Base-by-base conservation (phyloP, 345 rosid species). In the Eucalyptus lansdowneana region DNA sequence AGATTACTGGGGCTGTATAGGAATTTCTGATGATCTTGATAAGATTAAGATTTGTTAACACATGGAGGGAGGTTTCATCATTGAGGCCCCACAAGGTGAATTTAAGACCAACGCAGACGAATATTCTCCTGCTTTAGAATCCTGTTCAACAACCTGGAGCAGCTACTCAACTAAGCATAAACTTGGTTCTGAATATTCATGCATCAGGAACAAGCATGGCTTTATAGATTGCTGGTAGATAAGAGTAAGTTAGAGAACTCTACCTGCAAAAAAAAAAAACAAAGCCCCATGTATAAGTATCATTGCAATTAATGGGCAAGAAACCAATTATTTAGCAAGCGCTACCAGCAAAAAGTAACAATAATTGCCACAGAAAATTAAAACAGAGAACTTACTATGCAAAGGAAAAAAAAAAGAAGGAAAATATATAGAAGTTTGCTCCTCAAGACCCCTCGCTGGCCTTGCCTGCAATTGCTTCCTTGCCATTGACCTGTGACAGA, bases 381-480 rank as follows among this genome's bases (percentile, higher is more conserved):
- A 86, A 86, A 86, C 19, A 47, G 1, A 37, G 13, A 86, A 50
- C 90, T 83, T 88, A 88, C 90, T 88, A 56, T 51, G 40, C 49
- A 89, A 89, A 92, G 88, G 69, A 91, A 94, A 96, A 96, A 93
- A 80, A 80, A 87, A 51, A 89, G 45, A 8, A 91, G 53, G 87
- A 67, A 76, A 90, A 88, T 53, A 86, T 76, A 76, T 40, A 40
- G 85, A 40, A 76, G 47, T 76, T 21, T 76, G 90, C 89, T 53
- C 80, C 89, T 95, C 92, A 94, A 91, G 94, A 86, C 65, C 90
- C 94, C 90, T 92, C 97, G 80, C 95, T 95, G 90, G 95, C 95
- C 85, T 94, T 93, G 67, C 96, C 96, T 4, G 94, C 93, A 86
- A 96, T 92, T 88, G 96, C 95, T 86, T 88, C 88, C 90, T 96